phyloP scores from a whole-genome alignment of 257 asterid species.

The Capsicum rhomboideum region DNA sequence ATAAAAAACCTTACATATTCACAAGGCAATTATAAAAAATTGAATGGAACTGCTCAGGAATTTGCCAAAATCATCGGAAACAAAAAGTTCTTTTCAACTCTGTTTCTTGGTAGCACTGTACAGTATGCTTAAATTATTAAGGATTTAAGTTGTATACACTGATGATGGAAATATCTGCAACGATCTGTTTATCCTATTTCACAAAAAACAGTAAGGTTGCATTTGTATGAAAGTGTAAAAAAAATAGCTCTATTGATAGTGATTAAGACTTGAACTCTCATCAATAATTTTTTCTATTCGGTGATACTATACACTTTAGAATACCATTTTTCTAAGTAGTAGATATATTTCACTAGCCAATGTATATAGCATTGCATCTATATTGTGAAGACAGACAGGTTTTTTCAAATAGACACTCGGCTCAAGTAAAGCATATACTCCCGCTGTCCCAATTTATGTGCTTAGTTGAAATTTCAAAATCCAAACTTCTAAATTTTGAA shows the following conservation, averaged over 20 bases:
- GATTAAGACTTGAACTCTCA: background rate
- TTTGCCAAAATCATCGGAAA: background rate
- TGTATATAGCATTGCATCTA: too few species aligned
- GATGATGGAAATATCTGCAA: background rate
- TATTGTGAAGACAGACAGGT: background rate
- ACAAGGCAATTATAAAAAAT: background rate
- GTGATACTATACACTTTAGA: background rate
- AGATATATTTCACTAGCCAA: too few species aligned
- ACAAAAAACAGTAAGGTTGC: background rate
- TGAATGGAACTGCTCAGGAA: background rate
- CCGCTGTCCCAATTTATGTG: too few species aligned
- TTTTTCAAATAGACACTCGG: background rate
- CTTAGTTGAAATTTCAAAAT: too few species aligned
- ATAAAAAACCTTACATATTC: background rate
- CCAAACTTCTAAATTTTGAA: too few species aligned
- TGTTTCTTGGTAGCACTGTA: background rate
- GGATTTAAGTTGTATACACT: background rate
- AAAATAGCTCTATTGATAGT: background rate
- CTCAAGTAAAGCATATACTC: background rate
- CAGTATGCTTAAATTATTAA: background rate
- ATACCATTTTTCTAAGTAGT: background rate
- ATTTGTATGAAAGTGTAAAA: background rate
- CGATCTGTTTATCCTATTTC: background rate
- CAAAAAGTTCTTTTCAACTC: background rate
- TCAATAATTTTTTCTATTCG: background rate